Evolutionary conservation across 179 eudicot genomes (phyloP).

Genomic region (Beta macrorhiza): DNA sequence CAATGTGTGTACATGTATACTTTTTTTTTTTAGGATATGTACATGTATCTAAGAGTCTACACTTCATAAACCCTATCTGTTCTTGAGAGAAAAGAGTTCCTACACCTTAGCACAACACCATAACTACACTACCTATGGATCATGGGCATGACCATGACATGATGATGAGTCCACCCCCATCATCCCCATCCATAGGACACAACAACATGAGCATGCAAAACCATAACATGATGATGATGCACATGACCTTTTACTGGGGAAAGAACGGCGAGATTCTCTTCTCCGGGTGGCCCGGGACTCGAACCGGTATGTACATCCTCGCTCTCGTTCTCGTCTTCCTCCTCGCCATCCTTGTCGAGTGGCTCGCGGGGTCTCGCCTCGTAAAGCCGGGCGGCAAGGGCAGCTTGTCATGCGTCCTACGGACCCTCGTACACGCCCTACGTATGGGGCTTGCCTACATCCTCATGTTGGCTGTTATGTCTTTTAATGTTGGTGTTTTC

Average conservation of each 20-base stretch:
- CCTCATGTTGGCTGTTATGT: slow-evolving; percentile 63
- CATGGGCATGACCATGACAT: slow-evolving; percentile 11
- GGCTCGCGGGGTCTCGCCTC: slow-evolving; percentile 43
- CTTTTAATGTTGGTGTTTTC: slow-evolving; percentile 51
- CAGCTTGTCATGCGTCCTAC: slow-evolving; percentile 29
- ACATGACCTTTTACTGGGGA: slow-evolving; percentile 58
- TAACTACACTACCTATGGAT: neutral
- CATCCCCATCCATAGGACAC: slow-evolving; percentile 14
- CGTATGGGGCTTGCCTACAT: slow-evolving; percentile 54
- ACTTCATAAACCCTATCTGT: neutral
- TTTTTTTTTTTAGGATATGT: neutral
- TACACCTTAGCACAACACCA: neutral
- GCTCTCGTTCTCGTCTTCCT: slow-evolving; percentile 37
- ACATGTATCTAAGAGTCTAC: neutral
- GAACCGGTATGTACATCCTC: slow-evolving; percentile 34
- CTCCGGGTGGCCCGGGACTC: slow-evolving; percentile 43
- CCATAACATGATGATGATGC: slow-evolving; percentile 47
- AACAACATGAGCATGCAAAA: slow-evolving; percentile 19
- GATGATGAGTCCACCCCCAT: slow-evolving; percentile 12
- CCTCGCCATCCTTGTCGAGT: slow-evolving; percentile 44
- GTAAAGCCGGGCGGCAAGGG: neutral
- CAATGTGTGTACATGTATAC: neutral
- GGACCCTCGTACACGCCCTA: slow-evolving; percentile 36
- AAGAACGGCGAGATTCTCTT: slow-evolving; percentile 37
- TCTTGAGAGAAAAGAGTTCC: neutral